Evolutionary conservation across 208 protist genomes (phyloP), one percentile per base, ranked within the genome.

Genomic region (Spongospora subterranea): DNA sequence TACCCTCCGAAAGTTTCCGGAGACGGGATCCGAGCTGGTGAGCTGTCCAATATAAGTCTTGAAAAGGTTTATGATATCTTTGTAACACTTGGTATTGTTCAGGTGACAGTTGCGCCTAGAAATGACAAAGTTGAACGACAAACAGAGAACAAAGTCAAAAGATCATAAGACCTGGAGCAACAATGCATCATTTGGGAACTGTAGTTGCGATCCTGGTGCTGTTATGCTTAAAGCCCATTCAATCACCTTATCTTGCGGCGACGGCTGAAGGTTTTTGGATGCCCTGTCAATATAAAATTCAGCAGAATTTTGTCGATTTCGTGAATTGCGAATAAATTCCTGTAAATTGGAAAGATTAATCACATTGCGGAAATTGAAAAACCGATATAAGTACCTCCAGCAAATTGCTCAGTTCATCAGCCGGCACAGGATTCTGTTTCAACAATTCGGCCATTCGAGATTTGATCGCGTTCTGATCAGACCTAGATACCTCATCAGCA

Each of bases 271-370:
- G n/a, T 43, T 45, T 20, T 13, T 6, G 17, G 71, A 35, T 20
- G 71, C 71, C 6, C 71, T 6, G n/a, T 6, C 71, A 6, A 82
- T 6, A 43, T 45, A 82, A n/a, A 6, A 82, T 20, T 82, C 71
- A 43, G 71, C 40, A 35, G 17, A 82, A 43, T 82, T 82, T 43
- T 82, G 71, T 20, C 71, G 71, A 43, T 82, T 82, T 43, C 71
- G n/a, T 13, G 71, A 82, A 35, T 82, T 82, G 17, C 40, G 6
- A 13, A 82, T 43, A n/a, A 82, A 82, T n/a, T 82, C 35, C 71
- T 82, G 35, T n/a, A 82, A 60, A 60, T 29, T 60, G 50, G 50
- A 6, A 60, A 29, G 24, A 60, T 60, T 29, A 60, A 60, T 60
- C 13, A 24, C 6, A 24, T 24, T 24, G 50, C 24, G 6, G 50